Conservation (phyloP, 345 rosid species). For the Psidium friedrichsthalianum region DNA sequence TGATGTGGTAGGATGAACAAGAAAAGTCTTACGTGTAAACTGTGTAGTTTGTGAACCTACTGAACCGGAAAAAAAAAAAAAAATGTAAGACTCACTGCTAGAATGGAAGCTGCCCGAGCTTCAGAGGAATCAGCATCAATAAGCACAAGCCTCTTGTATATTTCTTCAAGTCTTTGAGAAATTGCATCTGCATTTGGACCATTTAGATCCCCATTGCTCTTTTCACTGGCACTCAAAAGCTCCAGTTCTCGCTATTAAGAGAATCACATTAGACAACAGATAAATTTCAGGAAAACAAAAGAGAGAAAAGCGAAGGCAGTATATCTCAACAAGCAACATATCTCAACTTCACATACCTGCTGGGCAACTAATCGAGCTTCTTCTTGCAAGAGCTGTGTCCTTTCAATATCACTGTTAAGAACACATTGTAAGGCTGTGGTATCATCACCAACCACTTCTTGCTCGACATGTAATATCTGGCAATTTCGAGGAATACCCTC, state of each 20-base stretch:
- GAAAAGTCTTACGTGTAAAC: background rate
- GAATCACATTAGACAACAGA: background rate
- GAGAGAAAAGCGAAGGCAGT: constrained; percentile 1
- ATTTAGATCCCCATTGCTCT: constrained; percentile 31
- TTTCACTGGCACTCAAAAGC: constrained; percentile 33
- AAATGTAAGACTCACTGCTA: constrained; percentile 51
- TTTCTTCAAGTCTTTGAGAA: constrained; percentile 61
- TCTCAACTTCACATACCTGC: constrained; percentile 36
- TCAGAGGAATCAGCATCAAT: constrained; percentile 95
- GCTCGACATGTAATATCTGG: constrained; percentile 96
- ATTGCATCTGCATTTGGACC: constrained; percentile 44
- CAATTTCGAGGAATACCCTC: constrained; percentile 93
- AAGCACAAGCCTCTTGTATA: constrained; percentile 88
- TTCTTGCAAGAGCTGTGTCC: constrained; percentile 77
- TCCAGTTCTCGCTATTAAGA: constrained; percentile 60
- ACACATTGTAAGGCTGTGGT: constrained; percentile 91
- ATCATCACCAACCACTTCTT: constrained; percentile 92
- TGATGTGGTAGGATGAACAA: background rate
- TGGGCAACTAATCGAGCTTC: constrained; percentile 54
- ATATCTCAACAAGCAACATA: background rate
- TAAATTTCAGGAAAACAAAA: background rate
- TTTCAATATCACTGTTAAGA: constrained; percentile 82
- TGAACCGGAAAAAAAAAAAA: background rate
- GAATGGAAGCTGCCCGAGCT: constrained; percentile 94
- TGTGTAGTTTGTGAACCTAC: background rate